Conservation (phyloP, 495 filamentous ascomycete genomes). For the Podospora pseudopauciseta region DNA sequence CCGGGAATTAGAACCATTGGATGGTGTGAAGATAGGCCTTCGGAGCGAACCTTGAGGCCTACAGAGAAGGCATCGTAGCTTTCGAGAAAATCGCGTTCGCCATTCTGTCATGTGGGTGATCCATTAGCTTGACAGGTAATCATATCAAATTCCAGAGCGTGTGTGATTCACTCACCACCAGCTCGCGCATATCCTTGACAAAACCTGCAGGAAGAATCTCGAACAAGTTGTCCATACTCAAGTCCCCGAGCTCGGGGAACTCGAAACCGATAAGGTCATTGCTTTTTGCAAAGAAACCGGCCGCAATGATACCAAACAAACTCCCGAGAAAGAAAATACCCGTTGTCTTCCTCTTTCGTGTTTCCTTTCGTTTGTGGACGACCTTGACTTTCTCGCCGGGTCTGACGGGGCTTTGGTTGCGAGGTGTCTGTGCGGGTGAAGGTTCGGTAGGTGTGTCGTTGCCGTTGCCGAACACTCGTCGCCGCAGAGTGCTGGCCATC, state of each 20-base stretch:
- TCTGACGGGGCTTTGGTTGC: slow-evolving; percentile 45
- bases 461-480: slow-evolving; percentile 37
- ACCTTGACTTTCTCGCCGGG: slow-evolving; percentile 41
- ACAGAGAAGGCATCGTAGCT: slow-evolving; percentile 88
- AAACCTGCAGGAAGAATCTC: slow-evolving; percentile 81
- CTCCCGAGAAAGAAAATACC: slow-evolving; percentile 82
- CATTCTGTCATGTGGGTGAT: slow-evolving; percentile 50
- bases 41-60: slow-evolving; percentile 73
- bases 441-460: slow-evolving; percentile 34
- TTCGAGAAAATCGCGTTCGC: slow-evolving; percentile 79
- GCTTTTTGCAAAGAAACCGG: slow-evolving; percentile 78
- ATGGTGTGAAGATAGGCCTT: slow-evolving; percentile 78
- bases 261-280: slow-evolving; percentile 83
- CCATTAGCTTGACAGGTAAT: slow-evolving; percentile 60
- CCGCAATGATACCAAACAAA: slow-evolving; percentile 74
- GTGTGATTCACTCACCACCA: slow-evolving; percentile 55
- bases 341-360: slow-evolving; percentile 65
- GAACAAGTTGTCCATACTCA: slow-evolving; percentile 78
- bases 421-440: slow-evolving; percentile 25
- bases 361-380: slow-evolving; percentile 43
- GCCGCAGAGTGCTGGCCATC: slow-evolving; percentile 50
- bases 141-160: slow-evolving; percentile 20
- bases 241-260: slow-evolving; percentile 70
- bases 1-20: slow-evolving; percentile 96
- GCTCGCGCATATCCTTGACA: slow-evolving; percentile 74